phyloP scores from a whole-genome alignment of 2,329 filamentous ascomycete species.

The Canariomyces notabilis region DNA sequence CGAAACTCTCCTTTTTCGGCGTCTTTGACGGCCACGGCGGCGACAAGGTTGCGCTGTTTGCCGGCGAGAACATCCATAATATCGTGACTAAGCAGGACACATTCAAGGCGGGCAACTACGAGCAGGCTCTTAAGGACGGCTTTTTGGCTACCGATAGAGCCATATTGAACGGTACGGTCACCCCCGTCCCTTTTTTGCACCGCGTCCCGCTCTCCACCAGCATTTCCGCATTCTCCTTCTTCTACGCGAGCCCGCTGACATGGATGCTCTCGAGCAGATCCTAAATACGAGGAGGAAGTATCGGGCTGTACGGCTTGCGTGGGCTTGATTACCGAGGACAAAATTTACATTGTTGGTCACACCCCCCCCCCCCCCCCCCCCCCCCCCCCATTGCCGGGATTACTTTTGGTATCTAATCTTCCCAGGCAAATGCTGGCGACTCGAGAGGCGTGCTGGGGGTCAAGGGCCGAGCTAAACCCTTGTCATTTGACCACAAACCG shows the following conservation, averaged over 20 bases:
- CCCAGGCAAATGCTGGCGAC: conserved; percentile 91
- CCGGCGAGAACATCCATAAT: conserved; percentile 86
- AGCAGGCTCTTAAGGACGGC: conserved; percentile 94
- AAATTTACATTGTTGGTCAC: conserved; percentile 85
- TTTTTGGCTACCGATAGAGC: conserved; percentile 94
- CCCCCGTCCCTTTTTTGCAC: conserved; percentile 24
- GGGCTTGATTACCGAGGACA: conserved; percentile 79
- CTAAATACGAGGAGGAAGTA: conserved; percentile 94
- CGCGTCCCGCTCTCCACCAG: conserved; percentile 3
- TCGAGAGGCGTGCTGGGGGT: conserved; percentile 92
- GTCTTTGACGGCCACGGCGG: conserved; percentile 98
- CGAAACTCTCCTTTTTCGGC: conserved; percentile 88
- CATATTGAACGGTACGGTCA: conserved; percentile 77
- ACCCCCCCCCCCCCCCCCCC: neutral
- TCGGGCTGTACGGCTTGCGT: conserved; percentile 97
- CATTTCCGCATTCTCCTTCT: neutral
- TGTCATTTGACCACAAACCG: conserved; percentile 99
- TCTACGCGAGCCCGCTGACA: conserved; percentile 12
- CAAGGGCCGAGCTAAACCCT: conserved; percentile 92
- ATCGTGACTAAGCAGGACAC: conserved; percentile 93
- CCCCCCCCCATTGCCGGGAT: conserved; percentile 4
- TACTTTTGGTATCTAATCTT: conserved; percentile 1
- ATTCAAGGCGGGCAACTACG: conserved; percentile 85
- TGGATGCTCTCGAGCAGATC: conserved; percentile 55
- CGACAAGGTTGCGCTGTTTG: conserved; percentile 90